phyloP scores from a whole-genome alignment of 176 grass and related monocot species.

The Carex cristatella region DNA sequence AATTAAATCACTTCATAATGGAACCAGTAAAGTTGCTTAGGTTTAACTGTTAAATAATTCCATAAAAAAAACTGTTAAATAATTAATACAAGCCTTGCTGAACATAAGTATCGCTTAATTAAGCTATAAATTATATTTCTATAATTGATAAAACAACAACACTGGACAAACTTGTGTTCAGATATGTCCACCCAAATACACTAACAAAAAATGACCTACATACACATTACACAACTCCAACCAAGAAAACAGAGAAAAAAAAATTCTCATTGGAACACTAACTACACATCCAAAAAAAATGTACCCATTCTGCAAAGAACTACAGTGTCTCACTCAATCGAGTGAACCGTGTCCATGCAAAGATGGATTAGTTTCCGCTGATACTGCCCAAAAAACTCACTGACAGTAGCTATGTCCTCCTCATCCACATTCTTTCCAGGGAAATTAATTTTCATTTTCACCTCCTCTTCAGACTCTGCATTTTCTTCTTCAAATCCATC shows the following conservation, averaged over 20 bases:
- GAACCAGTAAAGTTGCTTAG: background rate
- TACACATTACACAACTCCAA: background rate
- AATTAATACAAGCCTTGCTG: background rate
- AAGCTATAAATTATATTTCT: slow-evolving; percentile 7
- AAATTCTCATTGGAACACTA: background rate
- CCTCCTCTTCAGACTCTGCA: slow-evolving; percentile 19
- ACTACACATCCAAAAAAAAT: background rate
- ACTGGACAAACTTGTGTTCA: background rate
- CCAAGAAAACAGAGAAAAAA: background rate
- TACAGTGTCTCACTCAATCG: slow-evolving; percentile 32
- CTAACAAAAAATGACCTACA: background rate
- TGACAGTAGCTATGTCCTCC: slow-evolving; percentile 60
- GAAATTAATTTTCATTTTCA: slow-evolving; percentile 47
- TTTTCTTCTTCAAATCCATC: slow-evolving; percentile 2
- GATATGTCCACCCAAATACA: slow-evolving; percentile 4
- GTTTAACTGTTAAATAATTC: background rate
- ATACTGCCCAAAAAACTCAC: slow-evolving; percentile 88
- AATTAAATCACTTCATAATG: background rate
- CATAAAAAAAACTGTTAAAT: background rate
- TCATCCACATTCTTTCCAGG: slow-evolving; percentile 67
- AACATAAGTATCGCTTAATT: background rate
- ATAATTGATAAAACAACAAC: slow-evolving; percentile 5
- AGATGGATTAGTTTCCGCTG: slow-evolving; percentile 86
- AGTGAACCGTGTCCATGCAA: slow-evolving; percentile 69
- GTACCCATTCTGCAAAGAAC: background rate